phyloP scores from a whole-genome alignment of 1,284 basidiomycete genomes.

The Wallemia hederae region DNA sequence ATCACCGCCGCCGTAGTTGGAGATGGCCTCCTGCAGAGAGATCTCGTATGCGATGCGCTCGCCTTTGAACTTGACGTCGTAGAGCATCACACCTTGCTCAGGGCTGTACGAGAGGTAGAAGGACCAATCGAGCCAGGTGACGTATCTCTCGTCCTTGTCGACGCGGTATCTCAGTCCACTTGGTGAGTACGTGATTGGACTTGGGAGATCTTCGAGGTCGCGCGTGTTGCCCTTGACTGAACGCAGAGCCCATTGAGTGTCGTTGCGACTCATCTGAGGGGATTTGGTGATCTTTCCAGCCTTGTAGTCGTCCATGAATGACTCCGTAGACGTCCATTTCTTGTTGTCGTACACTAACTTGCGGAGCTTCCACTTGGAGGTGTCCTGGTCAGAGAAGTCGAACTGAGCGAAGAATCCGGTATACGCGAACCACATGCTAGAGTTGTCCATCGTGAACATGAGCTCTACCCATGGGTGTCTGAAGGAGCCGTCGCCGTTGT shows the following conservation, averaged over 20 bases:
- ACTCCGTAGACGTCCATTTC: conserved; percentile 21
- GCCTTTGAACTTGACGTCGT: conserved; percentile 31
- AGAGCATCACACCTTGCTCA: conserved; percentile 25
- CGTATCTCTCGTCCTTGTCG: conserved; percentile 24
- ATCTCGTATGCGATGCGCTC: conserved; percentile 36
- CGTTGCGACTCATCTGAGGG: conserved; percentile 14
- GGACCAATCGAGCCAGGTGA: conserved; percentile 14
- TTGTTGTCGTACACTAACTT: conserved; percentile 32
- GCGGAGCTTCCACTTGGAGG: conserved; percentile 23
- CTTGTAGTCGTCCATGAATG: conserved; percentile 25
- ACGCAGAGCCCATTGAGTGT: conserved; percentile 23
- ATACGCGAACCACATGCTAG: background rate
- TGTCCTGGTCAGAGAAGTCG: conserved; percentile 28
- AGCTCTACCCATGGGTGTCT: background rate
- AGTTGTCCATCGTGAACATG: background rate
- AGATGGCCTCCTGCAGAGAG: conserved; percentile 13
- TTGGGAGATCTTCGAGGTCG: conserved; percentile 31
- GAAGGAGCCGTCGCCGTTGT: background rate
- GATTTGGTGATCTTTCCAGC: conserved; percentile 25
- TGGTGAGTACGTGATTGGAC: conserved; percentile 29
- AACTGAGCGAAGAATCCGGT: conserved; percentile 26
- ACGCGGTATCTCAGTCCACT: conserved; percentile 29
- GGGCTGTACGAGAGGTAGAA: conserved; percentile 14
- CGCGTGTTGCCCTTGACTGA: conserved; percentile 17
- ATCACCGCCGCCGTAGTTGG: conserved; percentile 12